phyloP scores from a whole-genome alignment of 257 asterid genomes.

The Catharanthus roseus region DNA sequence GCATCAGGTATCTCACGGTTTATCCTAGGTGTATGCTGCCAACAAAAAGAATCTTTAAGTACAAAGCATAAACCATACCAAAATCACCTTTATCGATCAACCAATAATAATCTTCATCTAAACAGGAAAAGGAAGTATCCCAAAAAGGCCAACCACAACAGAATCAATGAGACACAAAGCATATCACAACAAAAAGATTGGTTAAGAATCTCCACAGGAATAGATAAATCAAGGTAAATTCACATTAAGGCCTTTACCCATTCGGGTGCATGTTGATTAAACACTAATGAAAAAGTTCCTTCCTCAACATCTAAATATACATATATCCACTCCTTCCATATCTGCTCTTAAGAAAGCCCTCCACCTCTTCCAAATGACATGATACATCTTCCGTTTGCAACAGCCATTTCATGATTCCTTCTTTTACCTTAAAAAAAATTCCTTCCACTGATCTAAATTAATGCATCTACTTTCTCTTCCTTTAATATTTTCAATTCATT shows the following conservation, averaged over 20 bases:
- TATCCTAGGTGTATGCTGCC: slow-evolving; percentile 94
- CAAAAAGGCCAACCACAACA: not conserved
- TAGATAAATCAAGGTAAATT: not conserved
- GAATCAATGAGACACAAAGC: not conserved
- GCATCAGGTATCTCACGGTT: slow-evolving; percentile 72
- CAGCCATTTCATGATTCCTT: not conserved
- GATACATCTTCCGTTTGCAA: not conserved
- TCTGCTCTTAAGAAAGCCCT: not conserved
- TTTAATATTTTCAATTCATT: not conserved
- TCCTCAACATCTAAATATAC: not conserved
- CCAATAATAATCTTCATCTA: not conserved
- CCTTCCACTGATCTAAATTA: not conserved
- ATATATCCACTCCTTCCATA: not conserved
- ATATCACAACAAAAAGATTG: not conserved
- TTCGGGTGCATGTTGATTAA: no score
- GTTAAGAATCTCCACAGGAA: not conserved
- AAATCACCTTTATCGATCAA: slow-evolving; percentile 14
- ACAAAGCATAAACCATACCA: not conserved
- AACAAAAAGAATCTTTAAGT: slow-evolving; percentile 31
- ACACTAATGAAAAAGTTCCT: not conserved
- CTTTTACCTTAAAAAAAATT: no score
- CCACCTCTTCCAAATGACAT: not conserved
- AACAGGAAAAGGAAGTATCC: not conserved
- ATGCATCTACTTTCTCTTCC: not conserved
- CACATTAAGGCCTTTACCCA: not conserved